phyloP scores from a whole-genome alignment of 192 early-diverging fungal genomes.

The Podila minutissima region DNA sequence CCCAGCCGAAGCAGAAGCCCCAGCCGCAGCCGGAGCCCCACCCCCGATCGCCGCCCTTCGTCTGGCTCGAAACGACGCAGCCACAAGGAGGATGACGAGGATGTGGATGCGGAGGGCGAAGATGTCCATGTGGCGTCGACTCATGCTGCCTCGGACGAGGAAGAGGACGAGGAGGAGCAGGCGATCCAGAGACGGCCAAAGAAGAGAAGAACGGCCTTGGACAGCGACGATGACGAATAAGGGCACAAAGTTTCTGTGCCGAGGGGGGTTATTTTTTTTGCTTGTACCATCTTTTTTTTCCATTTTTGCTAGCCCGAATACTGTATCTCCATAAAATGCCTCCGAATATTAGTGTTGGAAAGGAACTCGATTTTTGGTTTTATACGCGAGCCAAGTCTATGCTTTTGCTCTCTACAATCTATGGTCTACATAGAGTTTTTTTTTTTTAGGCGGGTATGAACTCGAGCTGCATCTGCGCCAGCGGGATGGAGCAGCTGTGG shows the following conservation, averaged over 20 bases:
- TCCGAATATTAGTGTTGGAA: background rate
- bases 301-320: no score
- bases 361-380: background rate
- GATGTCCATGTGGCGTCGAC: slow-evolving; percentile 13
- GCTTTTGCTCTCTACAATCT: background rate
- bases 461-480: slow-evolving; percentile 13
- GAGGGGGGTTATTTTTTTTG: no score
- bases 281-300: no score
- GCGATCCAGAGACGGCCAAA: slow-evolving; percentile 40
- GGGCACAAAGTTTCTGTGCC: background rate
- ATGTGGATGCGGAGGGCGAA: slow-evolving; percentile 28
- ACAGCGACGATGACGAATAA: slow-evolving; percentile 48
- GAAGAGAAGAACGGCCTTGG: slow-evolving; percentile 52
- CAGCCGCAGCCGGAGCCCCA: slow-evolving; percentile 23
- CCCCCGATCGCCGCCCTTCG: slow-evolving; percentile 8
- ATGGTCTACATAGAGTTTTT: no score
- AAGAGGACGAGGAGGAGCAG: slow-evolving; percentile 46
- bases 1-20: slow-evolving; percentile 24
- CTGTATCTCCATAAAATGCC: slow-evolving; percentile 3
- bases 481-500: slow-evolving; percentile 23
- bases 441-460: no score
- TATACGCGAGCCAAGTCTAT: background rate
- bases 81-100: slow-evolving; percentile 1
- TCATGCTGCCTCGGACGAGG: slow-evolving; percentile 23
- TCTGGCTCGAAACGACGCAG: background rate